Evolutionary conservation across 225 moss, liverwort and hornwort species (phyloP), one percentile per base, ranked within the genome.

Genomic region (Anthoceros angustus): DNA sequence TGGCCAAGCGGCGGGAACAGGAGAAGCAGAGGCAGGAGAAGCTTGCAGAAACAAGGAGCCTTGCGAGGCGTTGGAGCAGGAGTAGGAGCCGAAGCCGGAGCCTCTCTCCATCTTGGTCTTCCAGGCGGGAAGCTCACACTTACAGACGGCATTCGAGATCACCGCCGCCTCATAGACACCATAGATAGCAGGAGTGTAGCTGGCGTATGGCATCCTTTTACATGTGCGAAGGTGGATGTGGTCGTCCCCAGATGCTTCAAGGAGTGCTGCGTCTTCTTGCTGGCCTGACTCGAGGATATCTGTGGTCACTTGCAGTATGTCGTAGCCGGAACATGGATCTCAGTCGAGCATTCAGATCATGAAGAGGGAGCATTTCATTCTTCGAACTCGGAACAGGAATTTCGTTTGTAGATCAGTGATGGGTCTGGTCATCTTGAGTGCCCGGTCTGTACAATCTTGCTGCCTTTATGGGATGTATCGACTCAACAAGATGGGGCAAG

Each of bases 11-110:
- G 50, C 85, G 98, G 20, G 98, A 98, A 70, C 98, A 92, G 75
- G 98, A 98, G 68, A 87, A 78, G 71, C 88, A 98, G 70, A 80
- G 92, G 66, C 98, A 98, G 73, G 98, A 92, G 74, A 98, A 98
- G 73, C 77, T 98, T 64, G 98, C 92, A 5, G 98, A 98, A 78
- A 98, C 92, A 41, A 83, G 89, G 38, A 83, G 98, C 66, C 86
- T 92, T 69, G 98, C 98, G 11, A 88, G 86, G 66, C 79, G 92
- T 43, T 89, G 88, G 69, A 77, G 88, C 66, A 84, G 85, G 20
- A 87, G 86, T 61, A 81, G 86, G 32, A 90, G 88, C 39, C 72
- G 82, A 10, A 85, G 82, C 67, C 74, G 74, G 23, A 85, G 84
- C 63, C 78, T 55, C n/a, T 55, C 55, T 9, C 55, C 55, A 9